phyloP scores from a whole-genome alignment of 495 filamentous ascomycete genomes.

The Cairneyella variabilis region DNA sequence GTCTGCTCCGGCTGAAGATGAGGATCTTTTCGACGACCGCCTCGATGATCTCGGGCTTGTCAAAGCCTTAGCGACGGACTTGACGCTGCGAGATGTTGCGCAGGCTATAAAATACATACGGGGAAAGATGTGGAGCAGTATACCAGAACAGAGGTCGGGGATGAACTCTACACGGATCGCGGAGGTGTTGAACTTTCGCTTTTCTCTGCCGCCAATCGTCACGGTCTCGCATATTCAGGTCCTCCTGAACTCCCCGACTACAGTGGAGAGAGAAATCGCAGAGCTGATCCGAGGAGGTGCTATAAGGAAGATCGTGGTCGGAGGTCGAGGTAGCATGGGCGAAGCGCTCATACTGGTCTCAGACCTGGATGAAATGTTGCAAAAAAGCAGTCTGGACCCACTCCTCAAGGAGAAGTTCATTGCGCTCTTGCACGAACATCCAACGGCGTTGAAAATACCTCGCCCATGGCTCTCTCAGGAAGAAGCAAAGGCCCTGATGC shows the following conservation, averaged over 20 bases:
- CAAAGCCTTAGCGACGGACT: constrained; percentile 45
- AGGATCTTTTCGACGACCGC: constrained; percentile 43
- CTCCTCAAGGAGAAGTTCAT: constrained; percentile 56
- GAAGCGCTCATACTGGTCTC: constrained; percentile 64
- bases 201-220: constrained; percentile 63
- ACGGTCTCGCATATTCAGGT: constrained; percentile 71
- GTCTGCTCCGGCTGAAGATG: constrained; percentile 28
- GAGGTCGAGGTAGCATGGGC: constrained; percentile 61
- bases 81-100: constrained; percentile 57
- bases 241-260: constrained; percentile 59
- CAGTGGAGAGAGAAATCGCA: constrained; percentile 69
- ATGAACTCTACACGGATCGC: constrained; percentile 73
- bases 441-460: constrained; percentile 48
- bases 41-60: constrained; percentile 55
- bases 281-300: constrained; percentile 55
- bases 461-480: constrained; percentile 41
- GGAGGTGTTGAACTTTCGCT: constrained; percentile 65
- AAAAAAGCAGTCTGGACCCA: constrained; percentile 37
- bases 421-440: constrained; percentile 48
- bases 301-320: constrained; percentile 62
- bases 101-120: constrained; percentile 61
- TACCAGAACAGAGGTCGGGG: constrained; percentile 59
- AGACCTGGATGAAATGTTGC: constrained; percentile 60
- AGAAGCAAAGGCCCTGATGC: constrained; percentile 57
- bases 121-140: constrained; percentile 60